Evolutionary conservation across 371 early-diverging fungal species (phyloP).

Genomic region (Funneliformis caledonium): DNA sequence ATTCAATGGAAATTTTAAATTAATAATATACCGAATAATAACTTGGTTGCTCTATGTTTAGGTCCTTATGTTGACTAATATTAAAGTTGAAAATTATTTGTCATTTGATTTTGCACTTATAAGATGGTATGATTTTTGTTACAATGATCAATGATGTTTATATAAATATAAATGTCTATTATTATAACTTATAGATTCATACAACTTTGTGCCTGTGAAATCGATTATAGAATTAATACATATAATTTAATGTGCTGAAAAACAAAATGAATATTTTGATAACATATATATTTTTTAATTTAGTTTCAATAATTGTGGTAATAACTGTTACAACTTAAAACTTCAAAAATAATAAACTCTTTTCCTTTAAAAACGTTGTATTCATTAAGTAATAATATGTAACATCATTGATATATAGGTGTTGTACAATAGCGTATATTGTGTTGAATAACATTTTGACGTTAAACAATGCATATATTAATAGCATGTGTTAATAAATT

Average conservation of each 20-base stretch:
- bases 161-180: conserved; percentile 2
- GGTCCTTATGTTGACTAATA: not conserved
- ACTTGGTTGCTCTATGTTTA: not conserved
- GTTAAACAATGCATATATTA: too few species aligned
- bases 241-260: not conserved
- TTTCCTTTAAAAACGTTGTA: too few species aligned
- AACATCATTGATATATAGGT: too few species aligned
- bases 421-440: too few species aligned
- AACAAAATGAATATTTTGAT: not conserved
- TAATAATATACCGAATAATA: too few species aligned
- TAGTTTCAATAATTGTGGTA: too few species aligned
- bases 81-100: not conserved
- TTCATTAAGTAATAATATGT: not conserved
- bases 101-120: not conserved
- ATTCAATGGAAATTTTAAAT: too few species aligned
- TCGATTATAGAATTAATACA: not conserved
- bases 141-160: not conserved
- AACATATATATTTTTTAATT: conserved; percentile 8
- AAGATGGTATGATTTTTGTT: conserved; percentile 12
- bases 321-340: too few species aligned
- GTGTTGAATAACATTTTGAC: too few species aligned
- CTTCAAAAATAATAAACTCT: too few species aligned
- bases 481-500: too few species aligned
- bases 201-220: not conserved
- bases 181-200: not conserved